A percentile compares a stretch with the other conserved stretches of the same genome.
Conservation (phyloP, 805 yeast genomes). For the Debaryomyces tyrocola region DNA sequence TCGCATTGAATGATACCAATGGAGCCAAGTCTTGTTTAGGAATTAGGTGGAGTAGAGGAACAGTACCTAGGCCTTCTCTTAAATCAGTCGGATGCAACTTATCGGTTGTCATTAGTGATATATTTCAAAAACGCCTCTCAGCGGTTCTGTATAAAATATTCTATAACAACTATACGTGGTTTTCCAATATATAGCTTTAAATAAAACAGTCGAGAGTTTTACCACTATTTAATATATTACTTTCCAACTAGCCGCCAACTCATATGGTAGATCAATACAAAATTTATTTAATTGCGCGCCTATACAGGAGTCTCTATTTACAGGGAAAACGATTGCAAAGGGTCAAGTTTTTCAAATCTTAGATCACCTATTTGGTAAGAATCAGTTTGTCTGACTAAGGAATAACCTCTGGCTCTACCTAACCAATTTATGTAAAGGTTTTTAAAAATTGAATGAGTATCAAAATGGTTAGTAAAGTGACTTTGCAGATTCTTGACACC, state of each 20-base stretch:
- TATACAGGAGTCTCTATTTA: neutral
- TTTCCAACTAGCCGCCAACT: neutral
- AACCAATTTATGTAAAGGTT: slow-evolving; percentile 40
- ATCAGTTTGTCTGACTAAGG: slow-evolving; percentile 18
- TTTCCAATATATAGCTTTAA: neutral
- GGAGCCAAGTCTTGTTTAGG: slow-evolving; percentile 26
- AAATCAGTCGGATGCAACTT: slow-evolving; percentile 15
- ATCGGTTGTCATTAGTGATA: slow-evolving; percentile 3
- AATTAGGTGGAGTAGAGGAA: slow-evolving; percentile 28
- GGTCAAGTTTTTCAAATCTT: slow-evolving; percentile 23
- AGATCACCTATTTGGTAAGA: slow-evolving; percentile 22
- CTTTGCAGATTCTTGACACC: slow-evolving; percentile 23
- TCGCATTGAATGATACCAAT: slow-evolving; percentile 10
- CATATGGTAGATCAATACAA: neutral
- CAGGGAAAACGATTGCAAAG: slow-evolving; percentile 13
- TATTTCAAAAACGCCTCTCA: neutral
- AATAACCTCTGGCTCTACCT: slow-evolving; percentile 28
- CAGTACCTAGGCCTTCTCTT: slow-evolving; percentile 23
- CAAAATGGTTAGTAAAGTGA: slow-evolving; percentile 33
- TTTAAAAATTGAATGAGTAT: slow-evolving; percentile 18
- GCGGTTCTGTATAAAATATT: neutral
- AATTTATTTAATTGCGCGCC: neutral
- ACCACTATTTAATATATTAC: neutral
- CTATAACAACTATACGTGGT: neutral
- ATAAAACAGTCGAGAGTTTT: neutral